Base-by-base conservation (phyloP, 495 filamentous ascomycete genomes). In the Penicillium antarcticum region DNA sequence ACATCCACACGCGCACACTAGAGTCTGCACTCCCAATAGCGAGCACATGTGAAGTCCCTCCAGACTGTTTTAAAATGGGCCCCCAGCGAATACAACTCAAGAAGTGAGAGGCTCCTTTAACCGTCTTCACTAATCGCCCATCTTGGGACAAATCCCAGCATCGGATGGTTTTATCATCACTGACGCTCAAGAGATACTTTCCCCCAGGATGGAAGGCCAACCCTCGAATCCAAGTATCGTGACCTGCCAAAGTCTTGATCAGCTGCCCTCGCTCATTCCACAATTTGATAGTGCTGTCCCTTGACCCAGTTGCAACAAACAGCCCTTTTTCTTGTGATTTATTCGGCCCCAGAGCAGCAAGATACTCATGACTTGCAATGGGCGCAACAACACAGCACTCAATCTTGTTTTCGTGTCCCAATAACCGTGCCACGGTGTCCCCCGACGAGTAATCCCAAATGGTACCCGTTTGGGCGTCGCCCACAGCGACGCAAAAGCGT, bases 111-210 rank as follows among this genome's bases (percentile, higher is more conserved):
- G 82, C 85, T 56, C 92, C 88, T 26, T 75, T 69, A 19, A 96
- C 69, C 3, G 80, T 86, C 73, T 90, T 91, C 46, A 95, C 90
- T 57, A 89, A 88, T 51, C 86, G 85, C 2, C 87, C 87, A 61
- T 95, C 89, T 56, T 96, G 90, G 13, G 78, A 75, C n/a, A 97
- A 71, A 71, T 96, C 92, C 92, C 92, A 97, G 71, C 91, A 96
- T 36, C 92, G 75, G 13, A 97, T 77, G 11, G 89, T 90, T 65
- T 91, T 91, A 65, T 97, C 92, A 60, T 97, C 92, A 11, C 83
- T 73, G 4, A 86, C 87, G 34, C 83, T 88, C 8, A 97, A 66
- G 3, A 97, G 75, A 58, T 91, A 97, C 63, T 92, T 95, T 3
- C 92, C 92, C 2, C 88, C 89, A 0, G 92, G 92, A 60, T 97